Base-by-base conservation (phyloP, 371 early-diverging fungal species). In the Actinomortierella wolfii region DNA sequence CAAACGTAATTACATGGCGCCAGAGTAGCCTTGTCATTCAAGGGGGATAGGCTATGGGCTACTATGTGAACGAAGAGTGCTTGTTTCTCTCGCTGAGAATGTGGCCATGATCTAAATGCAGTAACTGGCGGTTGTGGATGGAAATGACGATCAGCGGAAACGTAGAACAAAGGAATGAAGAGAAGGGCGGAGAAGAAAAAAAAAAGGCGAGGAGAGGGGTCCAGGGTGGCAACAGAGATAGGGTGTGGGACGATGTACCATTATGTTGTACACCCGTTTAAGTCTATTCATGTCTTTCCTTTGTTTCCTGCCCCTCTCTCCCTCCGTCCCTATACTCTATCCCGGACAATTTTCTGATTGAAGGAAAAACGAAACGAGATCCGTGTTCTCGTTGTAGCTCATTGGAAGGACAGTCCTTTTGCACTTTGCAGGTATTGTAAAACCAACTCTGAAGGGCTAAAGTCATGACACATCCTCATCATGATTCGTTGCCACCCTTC, bases 101-200 rank as follows among this genome's bases (percentile, higher is more conserved):
- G n/a, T n/a, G n/a, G n/a, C n/a, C n/a, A n/a, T n/a, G n/a, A n/a
- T n/a, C n/a, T n/a, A n/a, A n/a, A n/a, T n/a, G n/a, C n/a, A n/a
- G n/a, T n/a, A n/a, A n/a, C n/a, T n/a, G n/a, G n/a, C n/a, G n/a
- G n/a, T n/a, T n/a, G n/a, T n/a, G n/a, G n/a, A n/a, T n/a, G n/a
- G n/a, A n/a, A n/a, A n/a, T n/a, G n/a, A n/a, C n/a, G n/a, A 52
- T n/a, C 54, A 51, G 34, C 52, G 41, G 39, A 7, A 41, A 29
- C 15, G 61, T 55, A 34, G 39, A 34, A 13, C 48, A 55, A 39
- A 34, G 34, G 39, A 54, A 61, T 47, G 40, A 54, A 21, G 40
- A 61, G 55, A 59, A 59, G 43, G n/a, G n/a, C n/a, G n/a, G 40
- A 34, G 9, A 45, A 57, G 18, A 52, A 43, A 29, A 56, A 48